Evolutionary conservation across 495 filamentous ascomycete species (phyloP), one percentile per base, ranked within the genome.

Genomic region (Pyronema omphalodes): DNA sequence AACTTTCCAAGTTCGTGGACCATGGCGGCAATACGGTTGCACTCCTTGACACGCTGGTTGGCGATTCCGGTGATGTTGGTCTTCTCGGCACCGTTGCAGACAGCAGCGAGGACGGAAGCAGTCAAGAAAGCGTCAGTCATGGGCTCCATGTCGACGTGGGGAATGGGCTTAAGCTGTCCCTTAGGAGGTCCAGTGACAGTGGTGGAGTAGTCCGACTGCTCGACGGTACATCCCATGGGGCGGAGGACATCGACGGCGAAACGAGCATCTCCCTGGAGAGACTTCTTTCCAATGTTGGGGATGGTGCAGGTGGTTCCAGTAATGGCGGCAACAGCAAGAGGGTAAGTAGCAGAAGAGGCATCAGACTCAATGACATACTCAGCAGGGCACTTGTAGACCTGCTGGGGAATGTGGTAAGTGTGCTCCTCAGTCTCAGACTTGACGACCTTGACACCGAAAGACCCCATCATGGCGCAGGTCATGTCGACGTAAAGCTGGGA

Each of bases 51-150:
- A 56, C 89, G 78, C 67, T 99, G 91, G 66, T 99, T 99, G n/a
- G 91, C 88, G 67, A 99, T 99, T 45, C 91, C 91, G 18, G 78
- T 80, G 53, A 99, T 96, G 40, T 47, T 59, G 7, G 63, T 65
- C 50, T 76, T 77, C 12, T 86, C 95, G 0, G 84, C 85, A 0
- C 81, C 80, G 11, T 75, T 80, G n/a, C 88, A 88, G 41, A 91
- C 84, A 48, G 91, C 91, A 12, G 88, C 93, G 50, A 99, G 79
- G 34, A 94, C 85, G 9, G 86, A 89, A 14, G 91, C 91, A 23
- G 85, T 93, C 33, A 99, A 72, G 75, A 99, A 99, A 51, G 91
- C 91, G 71, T 99, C 91, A 0, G 91, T 99, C 91, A 99, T 99
- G 12, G 88, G 84, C 64, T 95, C 91, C 91, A 99, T 99, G 62